Base-by-base conservation (phyloP, 2,329 filamentous ascomycete species). In the Trichoderma aggressivum region DNA sequence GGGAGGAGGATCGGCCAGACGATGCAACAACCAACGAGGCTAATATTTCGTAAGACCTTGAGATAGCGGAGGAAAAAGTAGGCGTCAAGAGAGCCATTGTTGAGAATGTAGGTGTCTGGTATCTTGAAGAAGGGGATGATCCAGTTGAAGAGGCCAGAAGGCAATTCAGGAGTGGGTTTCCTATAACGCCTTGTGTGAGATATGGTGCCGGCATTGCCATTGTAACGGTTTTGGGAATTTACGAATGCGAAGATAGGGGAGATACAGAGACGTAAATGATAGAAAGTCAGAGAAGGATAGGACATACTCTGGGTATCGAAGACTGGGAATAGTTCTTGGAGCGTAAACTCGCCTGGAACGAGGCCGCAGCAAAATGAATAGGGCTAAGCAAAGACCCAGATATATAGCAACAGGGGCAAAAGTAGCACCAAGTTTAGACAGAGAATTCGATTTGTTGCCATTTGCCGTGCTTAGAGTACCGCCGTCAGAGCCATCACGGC, bases 41-140 rank as follows among this genome's bases (percentile, higher is more conserved):
- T 94, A 74, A 97, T 91, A 72, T 91, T 91, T 78, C 94, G 93
- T 74, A 98, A 83, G 78, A 95, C 77, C 60, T 82, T 83, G 70
- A 84, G 76, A 69, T 82, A 97, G 43, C 95, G 93, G 32, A 98
- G 86, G 80, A 97, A 94, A 65, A 98, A 89, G 81, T 95, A 98
- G 36, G 92, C 92, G 79, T 99, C 95, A 73, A 99, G 88, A 0
- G 94, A 97, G 79, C 95, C 93, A 83, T 97, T 94, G 77, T 96
- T 93, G 26, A 98, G 88, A 30, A 94, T 89, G 77, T 93, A 94
- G 53, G 90, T 90, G 79, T 98, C 94, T 4, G 87, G 87, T 56
- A 88, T 86, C 75, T 86, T 87, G 83, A 88, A 91, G 81, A 93
- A 92, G 14, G 86, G 83, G 11, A 82, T 81, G 71, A 94, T 80